A percentile compares a stretch with the other conserved stretches of the same genome.
Evolutionary conservation across 1,284 basidiomycete species (phyloP).

Genomic region (Pyrrhoderma noxium): DNA sequence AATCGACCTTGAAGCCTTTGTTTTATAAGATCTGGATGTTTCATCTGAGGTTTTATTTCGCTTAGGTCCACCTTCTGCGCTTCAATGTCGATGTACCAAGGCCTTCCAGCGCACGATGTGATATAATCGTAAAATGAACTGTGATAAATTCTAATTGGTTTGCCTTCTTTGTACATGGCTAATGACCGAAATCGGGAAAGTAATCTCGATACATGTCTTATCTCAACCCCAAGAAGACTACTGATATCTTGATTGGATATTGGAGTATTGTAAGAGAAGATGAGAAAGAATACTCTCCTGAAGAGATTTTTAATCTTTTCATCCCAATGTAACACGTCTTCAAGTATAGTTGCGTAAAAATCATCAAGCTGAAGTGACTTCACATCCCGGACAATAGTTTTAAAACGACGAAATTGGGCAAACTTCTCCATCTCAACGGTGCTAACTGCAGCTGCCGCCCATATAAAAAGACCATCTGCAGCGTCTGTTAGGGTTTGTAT

Average conservation of each 20-base stretch:
- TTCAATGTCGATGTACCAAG: constrained; percentile 3
- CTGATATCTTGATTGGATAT: no score
- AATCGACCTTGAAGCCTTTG: no score
- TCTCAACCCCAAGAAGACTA: no score
- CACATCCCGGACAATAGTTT: background rate
- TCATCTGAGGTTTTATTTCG: no score
- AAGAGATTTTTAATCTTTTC: background rate
- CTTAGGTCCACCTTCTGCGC: background rate
- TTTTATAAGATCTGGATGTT: no score
- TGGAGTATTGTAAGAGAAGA: background rate
- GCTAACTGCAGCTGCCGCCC: background rate
- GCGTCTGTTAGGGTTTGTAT: background rate
- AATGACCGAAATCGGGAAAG: background rate
- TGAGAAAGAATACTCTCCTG: background rate
- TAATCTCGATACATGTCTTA: no score
- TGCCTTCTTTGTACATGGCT: background rate
- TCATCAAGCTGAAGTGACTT: background rate
- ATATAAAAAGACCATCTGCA: background rate
- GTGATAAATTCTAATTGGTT: background rate
- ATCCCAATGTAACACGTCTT: background rate
- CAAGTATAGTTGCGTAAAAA: background rate
- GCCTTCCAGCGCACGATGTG: background rate
- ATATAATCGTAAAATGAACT: constrained; percentile 1
- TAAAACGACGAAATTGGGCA: background rate
- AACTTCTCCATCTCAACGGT: background rate